Evolutionary conservation across 2,329 filamentous ascomycete species (phyloP), one percentile per base, ranked within the genome.

Genomic region (Cordyceps javanica): DNA sequence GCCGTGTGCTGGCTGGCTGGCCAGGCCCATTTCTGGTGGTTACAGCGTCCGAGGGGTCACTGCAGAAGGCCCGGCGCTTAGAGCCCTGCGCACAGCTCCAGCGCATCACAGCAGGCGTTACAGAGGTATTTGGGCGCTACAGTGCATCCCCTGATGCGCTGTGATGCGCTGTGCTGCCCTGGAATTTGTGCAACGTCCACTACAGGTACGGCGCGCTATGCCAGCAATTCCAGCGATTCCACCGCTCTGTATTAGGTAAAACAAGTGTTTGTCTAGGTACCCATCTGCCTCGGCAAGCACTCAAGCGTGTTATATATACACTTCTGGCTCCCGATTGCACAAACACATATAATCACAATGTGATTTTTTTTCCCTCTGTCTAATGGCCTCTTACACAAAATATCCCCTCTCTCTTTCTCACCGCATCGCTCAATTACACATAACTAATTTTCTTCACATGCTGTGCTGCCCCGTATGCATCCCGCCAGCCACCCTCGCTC

Each of bases 171-270:
- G 39, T 23, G 14, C 8, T 10, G 19, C 16, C 50, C 16, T 44
- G 39, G 21, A 57, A 46, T 57, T n/a, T 57, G 48, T 57, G 55
- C 55, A 52, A 25, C 13, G 2, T 42, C 46, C 53, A 51, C 51
- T 45, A 45, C 8, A 30, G 3, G n/a, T n/a, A n/a, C n/a, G n/a
- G n/a, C n/a, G n/a, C n/a, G n/a, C n/a, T n/a, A n/a, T n/a, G n/a
- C n/a, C n/a, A n/a, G n/a, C n/a, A n/a, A n/a, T n/a, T n/a, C n/a
- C n/a, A n/a, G n/a, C n/a, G n/a, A n/a, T n/a, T n/a, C n/a, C n/a
- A n/a, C n/a, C n/a, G n/a, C n/a, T n/a, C n/a, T n/a, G n/a, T n/a
- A n/a, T n/a, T n/a, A n/a, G n/a, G n/a, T n/a, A n/a, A n/a, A n/a
- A n/a, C n/a, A n/a, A n/a, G n/a, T n/a, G n/a, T n/a, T n/a, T n/a